Base-by-base conservation (phyloP, 495 filamentous ascomycete genomes). In the Aspergillus saccharolyticus region DNA sequence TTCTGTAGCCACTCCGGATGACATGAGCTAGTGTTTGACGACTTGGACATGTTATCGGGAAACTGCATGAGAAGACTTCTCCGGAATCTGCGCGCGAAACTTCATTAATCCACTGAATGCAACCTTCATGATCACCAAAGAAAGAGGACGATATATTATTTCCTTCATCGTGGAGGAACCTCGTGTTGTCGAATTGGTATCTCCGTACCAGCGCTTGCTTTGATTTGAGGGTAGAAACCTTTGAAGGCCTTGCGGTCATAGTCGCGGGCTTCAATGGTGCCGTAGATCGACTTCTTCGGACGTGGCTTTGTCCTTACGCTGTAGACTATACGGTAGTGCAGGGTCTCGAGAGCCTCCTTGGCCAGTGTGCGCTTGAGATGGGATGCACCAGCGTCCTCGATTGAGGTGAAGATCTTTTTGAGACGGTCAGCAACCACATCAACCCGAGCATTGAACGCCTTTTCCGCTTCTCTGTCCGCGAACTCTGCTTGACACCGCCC, bases 331-430 rank as follows among this genome's bases (percentile, higher is more conserved):
- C 90, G 80, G 50, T 89, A 84, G 54, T 87, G 78, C 10, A 96
- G 66, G 3, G 83, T 73, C 63, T 94, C 87, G 6, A 96, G 74
- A 20, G 78, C 79, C 45, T 83, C 80, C 66, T 94, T 93, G 0
- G 87, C 85, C 53, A 91, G 80, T 46, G 89, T 85, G 18, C 88
- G 79, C 17, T 83, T 83, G 53, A 91, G 79, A 66, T 86, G 82
- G 7, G 85, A 81, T 21, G 88, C 86, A 22, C 89, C 89, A 0
- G 83, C 80, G 64, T 92, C 89, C 56, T 84, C 75, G 56, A 97
- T 96, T 8, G 75, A 76, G 16, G 80, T 81, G 66, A 85, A 87
- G 45, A 94, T 81, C 19, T 71, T 68, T 60, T 85, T 88, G 53
- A 97, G 73, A 20, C 73, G 72, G 16, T 74, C 66, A 15, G 83